Base-by-base conservation (phyloP, 176 grass and related monocot genomes). In the Avena insularis region DNA sequence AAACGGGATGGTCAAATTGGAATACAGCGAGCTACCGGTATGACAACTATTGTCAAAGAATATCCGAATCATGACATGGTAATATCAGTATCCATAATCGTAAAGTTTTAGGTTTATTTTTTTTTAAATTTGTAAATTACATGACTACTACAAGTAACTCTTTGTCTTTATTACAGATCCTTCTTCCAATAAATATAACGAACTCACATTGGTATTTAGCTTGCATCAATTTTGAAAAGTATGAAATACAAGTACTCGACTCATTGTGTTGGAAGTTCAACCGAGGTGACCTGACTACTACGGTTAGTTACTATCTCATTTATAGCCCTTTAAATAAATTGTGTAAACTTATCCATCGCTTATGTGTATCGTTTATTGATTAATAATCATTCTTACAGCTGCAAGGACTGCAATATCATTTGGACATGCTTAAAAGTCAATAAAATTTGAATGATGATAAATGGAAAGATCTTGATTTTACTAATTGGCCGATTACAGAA, bases 331-430 rank as follows among this genome's bases (percentile, higher is more conserved):
- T 48, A 5, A 1, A 2, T 74, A 23, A 74, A 74, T 23, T 72
- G 43, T n/a, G 11, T 71, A 11, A 19, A 40, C 13, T 17, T 13
- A 70, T 40, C 15, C 66, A 40, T 40, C 2, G 2, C 33, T 70
- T 40, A 40, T 1, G 4, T 45, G 19, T 5, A 71, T 71, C 3
- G 9, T 5, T 8, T 69, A 38, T 6, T 20, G 16, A 70, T 70
- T 8, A 73, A 17, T 48, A 68, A 68, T 7, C 4, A 48, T 48
- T 73, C 38, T 47, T 46, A 47, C 19, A 75, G 71, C 46, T 75
- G 5, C n/a, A 47, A 75, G 46, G 79, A 53, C 8, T 68, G 36
- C 25, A 82, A 51, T 36, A 36, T 68, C 79, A 82, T 68, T 68
- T 82, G 15, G 27, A 53, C 47, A 68, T 82, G 53, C 3, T 82